These are phyloP conservation scores for Phytophthora ramorum DNA, from an alignment of 352 stramenopile genomes.

Conservation along the genomic window DNA sequence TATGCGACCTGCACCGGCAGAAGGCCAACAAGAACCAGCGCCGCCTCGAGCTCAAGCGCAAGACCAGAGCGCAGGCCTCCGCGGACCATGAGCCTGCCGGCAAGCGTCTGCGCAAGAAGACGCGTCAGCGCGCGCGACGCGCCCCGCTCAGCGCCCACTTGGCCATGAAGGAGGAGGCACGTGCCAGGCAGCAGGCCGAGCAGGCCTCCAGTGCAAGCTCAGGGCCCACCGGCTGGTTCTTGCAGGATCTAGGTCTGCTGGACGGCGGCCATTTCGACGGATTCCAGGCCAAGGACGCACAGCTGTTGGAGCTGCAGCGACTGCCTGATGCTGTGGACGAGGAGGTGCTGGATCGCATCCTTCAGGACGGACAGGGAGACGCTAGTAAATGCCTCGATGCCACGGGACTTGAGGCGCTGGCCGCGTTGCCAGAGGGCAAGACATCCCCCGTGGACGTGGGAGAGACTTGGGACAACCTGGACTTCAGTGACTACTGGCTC, in stretches of 20 bases:
- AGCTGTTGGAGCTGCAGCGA: constrained; percentile 6
- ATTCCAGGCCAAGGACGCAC: constrained; percentile 1
- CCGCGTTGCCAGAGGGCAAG: constrained; percentile 29
- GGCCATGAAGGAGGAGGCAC: constrained; percentile 48
- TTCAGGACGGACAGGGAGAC: constrained; percentile 23
- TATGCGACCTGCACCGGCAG: constrained; percentile 87
- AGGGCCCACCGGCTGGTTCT: constrained; percentile 24
- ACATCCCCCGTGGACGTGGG: constrained; percentile 51
- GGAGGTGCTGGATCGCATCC: constrained; percentile 23
- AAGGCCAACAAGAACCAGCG: constrained; percentile 87
- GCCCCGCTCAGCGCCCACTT: constrained; percentile 47
- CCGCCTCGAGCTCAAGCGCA: constrained; percentile 78
- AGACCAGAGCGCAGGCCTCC: constrained; percentile 36
- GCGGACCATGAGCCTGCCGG: constrained; percentile 11
- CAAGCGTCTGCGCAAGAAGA: constrained; percentile 34
- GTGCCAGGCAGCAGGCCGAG: constrained; percentile 23
- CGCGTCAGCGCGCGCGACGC: constrained; percentile 15
- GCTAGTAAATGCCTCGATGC: constrained; percentile 27
- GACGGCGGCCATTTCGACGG: constrained; percentile 31
- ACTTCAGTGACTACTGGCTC: constrained; percentile 41
- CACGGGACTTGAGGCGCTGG: constrained; percentile 23
- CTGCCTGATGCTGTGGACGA: constrained; percentile 16
- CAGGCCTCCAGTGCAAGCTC: not conserved
- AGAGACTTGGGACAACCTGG: constrained; percentile 39
- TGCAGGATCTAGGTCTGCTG: constrained; percentile 42